A percentile compares a stretch with the other conserved stretches of the same genome.
These are phyloP conservation scores for Pecoramyces ruminantium DNA, from an alignment of 192 early-diverging fungal genomes.

Conservation along the genomic window DNA sequence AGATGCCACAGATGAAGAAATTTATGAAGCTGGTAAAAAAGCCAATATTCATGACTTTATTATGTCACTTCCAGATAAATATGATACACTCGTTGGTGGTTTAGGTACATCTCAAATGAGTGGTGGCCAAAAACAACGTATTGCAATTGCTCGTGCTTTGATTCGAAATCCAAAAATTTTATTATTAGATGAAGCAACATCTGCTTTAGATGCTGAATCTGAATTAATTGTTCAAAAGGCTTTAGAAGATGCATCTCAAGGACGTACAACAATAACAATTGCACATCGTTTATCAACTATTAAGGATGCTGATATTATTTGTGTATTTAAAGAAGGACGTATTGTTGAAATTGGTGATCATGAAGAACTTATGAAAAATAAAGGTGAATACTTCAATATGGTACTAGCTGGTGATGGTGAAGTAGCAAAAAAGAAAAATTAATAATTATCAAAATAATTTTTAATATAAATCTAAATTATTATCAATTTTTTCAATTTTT, in stretches of 20 bases:
- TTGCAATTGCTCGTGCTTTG: slow-evolving; percentile 34
- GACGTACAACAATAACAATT: neutral
- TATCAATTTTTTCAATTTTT: too few species aligned
- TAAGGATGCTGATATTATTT: neutral
- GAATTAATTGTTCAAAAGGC: slow-evolving; percentile 21
- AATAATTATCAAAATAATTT: too few species aligned
- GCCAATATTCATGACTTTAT: slow-evolving; percentile 43
- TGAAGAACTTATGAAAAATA: neutral
- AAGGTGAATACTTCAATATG: neutral
- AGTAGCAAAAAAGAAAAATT: neutral
- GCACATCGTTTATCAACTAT: neutral
- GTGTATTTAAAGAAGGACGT: neutral
- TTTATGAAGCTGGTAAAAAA: slow-evolving; percentile 28
- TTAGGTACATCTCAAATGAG: slow-evolving; percentile 41
- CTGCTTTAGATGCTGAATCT: slow-evolving; percentile 49
- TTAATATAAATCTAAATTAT: too few species aligned
- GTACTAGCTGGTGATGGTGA: neutral
- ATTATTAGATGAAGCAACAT: slow-evolving; percentile 31
- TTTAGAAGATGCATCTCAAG: neutral
- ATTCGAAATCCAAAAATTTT: slow-evolving; percentile 26
- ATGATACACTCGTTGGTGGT: slow-evolving; percentile 20
- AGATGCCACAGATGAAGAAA: neutral
- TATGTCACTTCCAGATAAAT: slow-evolving; percentile 19
- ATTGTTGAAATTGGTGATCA: neutral
- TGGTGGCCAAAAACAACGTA: slow-evolving; percentile 64